Percentiles rank a stretch among this genome's conserved stretches.
Conservation (phyloP, 116 monocot species). For the Cymodocea nodosa region DNA sequence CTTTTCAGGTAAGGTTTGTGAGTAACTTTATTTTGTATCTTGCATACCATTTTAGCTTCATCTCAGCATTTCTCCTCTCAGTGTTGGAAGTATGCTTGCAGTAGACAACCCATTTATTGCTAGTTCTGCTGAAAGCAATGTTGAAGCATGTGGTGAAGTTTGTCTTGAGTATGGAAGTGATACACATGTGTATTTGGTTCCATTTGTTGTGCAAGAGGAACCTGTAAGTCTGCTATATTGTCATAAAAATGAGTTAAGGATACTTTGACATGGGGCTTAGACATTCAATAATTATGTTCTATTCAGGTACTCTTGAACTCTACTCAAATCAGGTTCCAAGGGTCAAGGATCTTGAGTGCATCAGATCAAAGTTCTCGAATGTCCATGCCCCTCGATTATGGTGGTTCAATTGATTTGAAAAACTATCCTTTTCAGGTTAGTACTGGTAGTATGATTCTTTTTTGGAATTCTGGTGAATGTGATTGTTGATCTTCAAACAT, state of each 20-base stretch:
- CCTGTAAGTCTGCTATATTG: neutral
- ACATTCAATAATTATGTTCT: slow-evolving; percentile 11
- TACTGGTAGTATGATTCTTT: neutral
- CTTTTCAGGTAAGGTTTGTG: slow-evolving; percentile 62
- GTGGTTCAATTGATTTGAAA: slow-evolving; percentile 71
- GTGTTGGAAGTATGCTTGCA: slow-evolving; percentile 95
- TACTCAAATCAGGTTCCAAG: slow-evolving; percentile 59
- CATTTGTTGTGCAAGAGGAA: slow-evolving; percentile 71
- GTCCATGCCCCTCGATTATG: slow-evolving; percentile 54
- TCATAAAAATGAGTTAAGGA: neutral
- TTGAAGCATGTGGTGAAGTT: slow-evolving; percentile 31
- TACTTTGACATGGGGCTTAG: slow-evolving; percentile 4
- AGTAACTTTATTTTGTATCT: neutral
- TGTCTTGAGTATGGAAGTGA: slow-evolving; percentile 94
- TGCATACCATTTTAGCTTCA: neutral
- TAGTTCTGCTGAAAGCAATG: slow-evolving; percentile 20
- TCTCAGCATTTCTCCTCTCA: slow-evolving; percentile 22
- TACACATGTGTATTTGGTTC: slow-evolving; percentile 85
- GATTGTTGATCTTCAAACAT: neutral
- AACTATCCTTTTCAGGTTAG: slow-evolving; percentile 74
- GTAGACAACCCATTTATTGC: slow-evolving; percentile 70
- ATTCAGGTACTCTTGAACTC: slow-evolving; percentile 57
- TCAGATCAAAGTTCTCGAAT: slow-evolving; percentile 47
- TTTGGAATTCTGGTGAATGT: neutral
- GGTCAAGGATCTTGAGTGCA: slow-evolving; percentile 16